Conservation (phyloP, 768 basidiomycete genomes). For the Cystofilobasidium macerans region DNA sequence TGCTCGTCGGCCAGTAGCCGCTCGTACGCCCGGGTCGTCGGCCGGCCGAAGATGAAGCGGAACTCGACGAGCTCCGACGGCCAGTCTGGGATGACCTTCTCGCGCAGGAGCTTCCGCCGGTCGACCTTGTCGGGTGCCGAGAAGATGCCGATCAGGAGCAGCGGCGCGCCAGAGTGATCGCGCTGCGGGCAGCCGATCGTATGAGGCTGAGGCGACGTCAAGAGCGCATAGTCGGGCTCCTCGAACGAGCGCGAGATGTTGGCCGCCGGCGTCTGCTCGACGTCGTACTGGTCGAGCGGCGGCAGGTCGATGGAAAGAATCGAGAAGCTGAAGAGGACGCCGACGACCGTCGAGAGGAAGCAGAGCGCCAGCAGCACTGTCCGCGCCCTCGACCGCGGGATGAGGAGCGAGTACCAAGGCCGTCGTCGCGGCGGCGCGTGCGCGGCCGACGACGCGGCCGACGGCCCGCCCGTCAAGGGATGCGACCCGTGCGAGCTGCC, state of each 20-base stretch:
- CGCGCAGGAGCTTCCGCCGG: conserved; percentile 31
- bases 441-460: background rate
- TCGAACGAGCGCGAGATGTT: conserved; percentile 33
- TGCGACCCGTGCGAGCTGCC: background rate
- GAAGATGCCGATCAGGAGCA: conserved; percentile 39
- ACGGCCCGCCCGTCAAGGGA: background rate
- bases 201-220: conserved; percentile 36
- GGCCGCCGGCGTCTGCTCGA: background rate
- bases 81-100: conserved; percentile 32
- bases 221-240: conserved; percentile 38
- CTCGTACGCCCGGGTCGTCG: conserved; percentile 30
- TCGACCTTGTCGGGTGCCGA: conserved; percentile 34
- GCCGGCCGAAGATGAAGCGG: conserved; percentile 39
- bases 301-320: conserved; percentile 14
- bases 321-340: conserved; percentile 10
- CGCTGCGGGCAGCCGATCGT: conserved; percentile 34
- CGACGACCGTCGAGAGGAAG: background rate
- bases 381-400: conserved; percentile 19
- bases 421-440: background rate
- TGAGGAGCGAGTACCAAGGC: conserved; percentile 7
- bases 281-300: conserved; percentile 18
- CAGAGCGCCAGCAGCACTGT: conserved; percentile 6
- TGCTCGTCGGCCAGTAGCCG: conserved; percentile 32
- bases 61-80: conserved; percentile 36
- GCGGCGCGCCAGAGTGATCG: conserved; percentile 1